phyloP scores from a whole-genome alignment of 2,329 filamentous ascomycete genomes.

The Pseudogymnoascus sp. region DNA sequence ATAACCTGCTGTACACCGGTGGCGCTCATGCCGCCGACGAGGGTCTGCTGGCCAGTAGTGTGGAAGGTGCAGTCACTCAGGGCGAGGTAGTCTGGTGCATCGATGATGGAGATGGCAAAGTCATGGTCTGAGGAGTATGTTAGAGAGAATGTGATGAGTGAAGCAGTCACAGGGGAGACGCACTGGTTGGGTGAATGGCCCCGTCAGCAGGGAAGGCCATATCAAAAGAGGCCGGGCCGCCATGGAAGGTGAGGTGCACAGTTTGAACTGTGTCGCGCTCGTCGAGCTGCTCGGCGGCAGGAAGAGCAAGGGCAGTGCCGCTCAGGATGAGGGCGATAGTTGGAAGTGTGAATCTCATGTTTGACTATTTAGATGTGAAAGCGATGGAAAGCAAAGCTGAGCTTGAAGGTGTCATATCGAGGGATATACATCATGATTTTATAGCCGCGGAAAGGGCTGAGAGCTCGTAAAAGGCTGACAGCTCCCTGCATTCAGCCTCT shows the following conservation, averaged over 20 bases:
- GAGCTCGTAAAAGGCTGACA: not conserved
- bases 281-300: not conserved
- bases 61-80: slow-evolving; percentile 38
- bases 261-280: not conserved
- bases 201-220: slow-evolving; percentile 40
- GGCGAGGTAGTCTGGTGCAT: slow-evolving; percentile 40
- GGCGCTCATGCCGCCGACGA: slow-evolving; percentile 29
- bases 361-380: not conserved
- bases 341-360: slow-evolving; percentile 3
- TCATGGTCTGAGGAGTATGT: slow-evolving; percentile 30
- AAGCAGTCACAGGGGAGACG: slow-evolving; percentile 9
- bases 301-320: not conserved
- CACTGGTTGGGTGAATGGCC: slow-evolving; percentile 33
- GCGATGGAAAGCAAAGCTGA: not conserved
- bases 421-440: not conserved
- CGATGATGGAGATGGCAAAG: slow-evolving; percentile 36
- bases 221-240: slow-evolving; percentile 36
- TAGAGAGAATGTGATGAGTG: not conserved
- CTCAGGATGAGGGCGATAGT: not conserved
- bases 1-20: slow-evolving; percentile 30
- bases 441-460: slow-evolving; percentile 5
- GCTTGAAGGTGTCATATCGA: not conserved
- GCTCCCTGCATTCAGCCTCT: not conserved
- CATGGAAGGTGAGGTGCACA: slow-evolving; percentile 36
- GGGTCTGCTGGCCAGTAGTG: slow-evolving; percentile 28